These are phyloP conservation scores for Mycena chlorophos DNA, from an alignment of 768 basidiomycete genomes.

Conservation along the genomic window DNA sequence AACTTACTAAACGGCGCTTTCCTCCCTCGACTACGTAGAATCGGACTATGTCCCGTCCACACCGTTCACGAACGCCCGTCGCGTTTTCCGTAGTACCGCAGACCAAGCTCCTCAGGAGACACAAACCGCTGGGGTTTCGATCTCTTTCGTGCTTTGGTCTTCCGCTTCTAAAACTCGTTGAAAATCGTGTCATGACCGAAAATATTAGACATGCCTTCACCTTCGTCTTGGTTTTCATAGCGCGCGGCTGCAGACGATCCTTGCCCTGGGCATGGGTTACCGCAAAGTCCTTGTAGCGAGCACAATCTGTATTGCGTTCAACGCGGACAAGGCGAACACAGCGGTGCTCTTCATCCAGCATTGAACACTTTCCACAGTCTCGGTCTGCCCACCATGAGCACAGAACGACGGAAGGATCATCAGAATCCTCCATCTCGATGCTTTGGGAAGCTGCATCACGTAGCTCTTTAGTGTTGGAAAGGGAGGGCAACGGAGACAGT, in stretches of 20 bases:
- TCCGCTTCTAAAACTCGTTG: not conserved
- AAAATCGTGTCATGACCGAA: not conserved
- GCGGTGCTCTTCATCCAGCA: not conserved
- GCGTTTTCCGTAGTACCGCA: not conserved
- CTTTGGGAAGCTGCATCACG: no score
- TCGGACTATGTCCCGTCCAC: not conserved
- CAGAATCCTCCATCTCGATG: no score
- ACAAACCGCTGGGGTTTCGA: not conserved
- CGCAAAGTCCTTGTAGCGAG: not conserved
- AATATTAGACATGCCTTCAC: not conserved
- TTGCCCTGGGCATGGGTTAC: not conserved
- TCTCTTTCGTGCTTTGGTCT: not conserved
- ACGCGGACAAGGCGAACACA: not conserved
- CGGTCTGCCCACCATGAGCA: not conserved
- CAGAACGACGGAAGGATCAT: not conserved
- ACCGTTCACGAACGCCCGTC: not conserved
- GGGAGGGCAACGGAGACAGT: no score
- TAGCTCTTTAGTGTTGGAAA: no score
- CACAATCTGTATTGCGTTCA: not conserved
- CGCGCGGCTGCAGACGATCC: not conserved
- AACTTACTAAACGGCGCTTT: not conserved
- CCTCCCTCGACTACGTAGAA: not conserved
- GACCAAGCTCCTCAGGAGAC: not conserved
- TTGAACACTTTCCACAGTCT: not conserved
- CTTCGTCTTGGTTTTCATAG: no score